A percentile compares a stretch with the other conserved stretches of the same genome.
Conservation (phyloP, 2,329 filamentous ascomycete genomes). For the Colletotrichum truncatum region DNA sequence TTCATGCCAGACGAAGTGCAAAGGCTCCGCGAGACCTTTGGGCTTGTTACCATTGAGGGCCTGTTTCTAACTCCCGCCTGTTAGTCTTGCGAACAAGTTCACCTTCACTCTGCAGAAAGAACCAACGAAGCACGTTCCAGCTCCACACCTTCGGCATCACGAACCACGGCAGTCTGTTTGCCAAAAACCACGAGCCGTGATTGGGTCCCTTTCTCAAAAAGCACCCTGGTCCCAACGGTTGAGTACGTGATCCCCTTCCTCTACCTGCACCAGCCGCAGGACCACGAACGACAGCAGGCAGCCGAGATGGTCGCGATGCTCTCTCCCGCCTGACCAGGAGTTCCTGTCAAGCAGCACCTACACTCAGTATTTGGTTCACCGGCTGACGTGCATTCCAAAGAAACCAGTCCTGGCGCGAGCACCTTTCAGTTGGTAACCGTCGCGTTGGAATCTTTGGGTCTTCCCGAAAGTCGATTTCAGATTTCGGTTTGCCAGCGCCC, state of each 20-base stretch:
- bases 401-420: conserved; percentile 14
- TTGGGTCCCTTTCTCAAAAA: conserved; percentile 18
- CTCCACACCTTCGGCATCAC: conserved; percentile 18
- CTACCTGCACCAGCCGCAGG: conserved; percentile 10
- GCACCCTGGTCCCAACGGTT: conserved; percentile 23
- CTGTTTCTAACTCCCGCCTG: conserved; percentile 27
- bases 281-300: conserved; percentile 28
- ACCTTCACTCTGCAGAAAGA: conserved; percentile 13
- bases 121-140: conserved; percentile 28
- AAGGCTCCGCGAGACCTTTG: conserved; percentile 15
- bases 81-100: conserved; percentile 31
- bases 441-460: conserved; percentile 25
- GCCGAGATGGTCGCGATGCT: conserved; percentile 24
- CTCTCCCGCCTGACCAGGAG: conserved; percentile 18
- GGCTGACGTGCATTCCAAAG: conserved; percentile 30
- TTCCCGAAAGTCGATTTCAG: conserved; percentile 30
- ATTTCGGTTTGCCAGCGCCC: conserved; percentile 29
- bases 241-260: conserved; percentile 32
- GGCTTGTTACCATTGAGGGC: conserved; percentile 9
- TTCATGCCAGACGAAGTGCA: conserved; percentile 15
- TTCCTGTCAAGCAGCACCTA: conserved; percentile 14
- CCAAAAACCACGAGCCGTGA: conserved; percentile 10
- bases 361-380: background rate
- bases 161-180: conserved; percentile 29
- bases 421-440: conserved; percentile 26